Conservation (phyloP, 2,329 filamentous ascomycete species). For the Paradendryphiella salina region DNA sequence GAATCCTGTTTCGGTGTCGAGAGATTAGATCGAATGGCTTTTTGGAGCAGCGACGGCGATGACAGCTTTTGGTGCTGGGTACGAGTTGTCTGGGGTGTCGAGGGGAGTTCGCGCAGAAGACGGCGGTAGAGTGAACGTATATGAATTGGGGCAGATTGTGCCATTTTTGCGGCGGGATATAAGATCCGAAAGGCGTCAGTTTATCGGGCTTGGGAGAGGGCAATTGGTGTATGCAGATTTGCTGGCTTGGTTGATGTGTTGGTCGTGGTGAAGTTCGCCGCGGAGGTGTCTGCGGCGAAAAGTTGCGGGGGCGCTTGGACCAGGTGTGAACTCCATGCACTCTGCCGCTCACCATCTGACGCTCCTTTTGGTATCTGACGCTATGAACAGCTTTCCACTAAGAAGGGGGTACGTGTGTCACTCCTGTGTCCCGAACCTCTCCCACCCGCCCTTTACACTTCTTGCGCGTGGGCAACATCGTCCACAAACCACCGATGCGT, state of each 20-base stretch:
- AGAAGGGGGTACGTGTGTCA: slow-evolving; percentile 27
- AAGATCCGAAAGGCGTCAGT: neutral
- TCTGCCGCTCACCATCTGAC: neutral
- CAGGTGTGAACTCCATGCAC: slow-evolving; percentile 15
- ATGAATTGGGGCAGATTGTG: slow-evolving; percentile 47
- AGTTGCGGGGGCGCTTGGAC: slow-evolving; percentile 31
- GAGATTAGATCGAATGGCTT: slow-evolving; percentile 68
- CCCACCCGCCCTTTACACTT: slow-evolving; percentile 3
- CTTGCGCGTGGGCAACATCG: slow-evolving; percentile 5
- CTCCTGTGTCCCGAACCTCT: slow-evolving; percentile 19
- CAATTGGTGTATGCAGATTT: neutral
- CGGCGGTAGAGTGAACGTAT: slow-evolving; percentile 83
- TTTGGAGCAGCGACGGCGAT: slow-evolving; percentile 69
- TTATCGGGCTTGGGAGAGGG: neutral
- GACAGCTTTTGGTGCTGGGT: slow-evolving; percentile 49
- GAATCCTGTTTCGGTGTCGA: slow-evolving; percentile 23
- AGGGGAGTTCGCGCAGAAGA: slow-evolving; percentile 85
- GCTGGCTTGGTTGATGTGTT: neutral
- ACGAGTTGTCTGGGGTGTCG: slow-evolving; percentile 56
- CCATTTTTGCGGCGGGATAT: slow-evolving; percentile 32
- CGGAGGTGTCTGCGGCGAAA: slow-evolving; percentile 38
- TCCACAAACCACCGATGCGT: slow-evolving; percentile 5
- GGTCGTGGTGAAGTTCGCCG: slow-evolving; percentile 8
- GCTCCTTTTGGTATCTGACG: neutral
- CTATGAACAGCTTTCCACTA: slow-evolving; percentile 18